A percentile compares a stretch with the other conserved stretches of the same genome.
Evolutionary conservation across 305 asterid genomes (phyloP).

Genomic region (Fraxinus greggii): DNA sequence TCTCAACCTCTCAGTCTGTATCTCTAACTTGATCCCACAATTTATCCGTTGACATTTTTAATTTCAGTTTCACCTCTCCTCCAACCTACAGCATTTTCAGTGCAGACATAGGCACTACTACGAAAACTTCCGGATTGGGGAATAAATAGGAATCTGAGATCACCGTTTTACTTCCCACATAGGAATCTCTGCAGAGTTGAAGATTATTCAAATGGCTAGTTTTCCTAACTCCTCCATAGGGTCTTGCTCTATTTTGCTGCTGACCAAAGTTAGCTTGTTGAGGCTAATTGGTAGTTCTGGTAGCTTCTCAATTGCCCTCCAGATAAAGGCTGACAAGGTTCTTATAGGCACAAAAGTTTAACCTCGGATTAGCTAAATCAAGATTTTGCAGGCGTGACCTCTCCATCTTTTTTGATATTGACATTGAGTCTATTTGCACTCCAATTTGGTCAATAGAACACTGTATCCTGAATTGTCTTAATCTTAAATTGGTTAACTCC

Average conservation of each 20-base stretch:
- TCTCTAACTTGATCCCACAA: neutral
- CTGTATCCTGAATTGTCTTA: neutral
- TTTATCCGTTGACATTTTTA: neutral
- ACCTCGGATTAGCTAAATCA: neutral
- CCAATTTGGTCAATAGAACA: neutral
- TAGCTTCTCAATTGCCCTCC: neutral
- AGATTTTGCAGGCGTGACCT: neutral
- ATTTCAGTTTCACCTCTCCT: neutral
- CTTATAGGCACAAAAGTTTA: neutral
- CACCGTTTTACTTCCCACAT: neutral
- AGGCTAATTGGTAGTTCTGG: constrained; percentile 7
- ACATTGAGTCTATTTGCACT: neutral
- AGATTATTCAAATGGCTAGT: neutral
- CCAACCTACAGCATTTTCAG: neutral
- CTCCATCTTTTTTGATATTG: neutral
- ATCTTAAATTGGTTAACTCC: neutral
- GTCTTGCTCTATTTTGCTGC: neutral
- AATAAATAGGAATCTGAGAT: neutral
- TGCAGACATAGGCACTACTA: neutral
- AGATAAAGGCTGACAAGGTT: neutral
- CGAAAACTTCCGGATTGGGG: neutral
- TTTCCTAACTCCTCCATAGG: neutral
- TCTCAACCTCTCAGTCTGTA: neutral
- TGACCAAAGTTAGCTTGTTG: neutral
- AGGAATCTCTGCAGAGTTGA: neutral